Evolutionary conservation across 768 basidiomycete species (phyloP), one percentile per base, ranked within the genome.

Genomic region (Boletus vermiculosoides): DNA sequence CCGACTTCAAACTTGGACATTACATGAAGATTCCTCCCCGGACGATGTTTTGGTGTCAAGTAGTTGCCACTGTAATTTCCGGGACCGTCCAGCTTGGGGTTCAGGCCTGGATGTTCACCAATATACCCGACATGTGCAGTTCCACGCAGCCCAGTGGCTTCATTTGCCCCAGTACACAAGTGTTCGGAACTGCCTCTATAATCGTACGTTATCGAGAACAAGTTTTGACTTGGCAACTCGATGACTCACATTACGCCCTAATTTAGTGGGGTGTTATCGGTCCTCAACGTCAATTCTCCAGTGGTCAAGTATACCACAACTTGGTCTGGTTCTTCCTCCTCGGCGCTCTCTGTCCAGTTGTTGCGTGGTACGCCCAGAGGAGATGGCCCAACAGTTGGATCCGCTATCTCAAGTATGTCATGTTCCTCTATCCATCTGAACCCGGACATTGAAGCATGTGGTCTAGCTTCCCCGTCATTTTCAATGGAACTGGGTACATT

Each of bases 291-390:
- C 85, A 85, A 64, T 92, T 88, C 78, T 88, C 83, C 4, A 59
- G 73, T 22, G 89, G 89, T 20, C 83, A 85, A 65, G 73, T 86
- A 28, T 88, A 87, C 72, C 78, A 84, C 60, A 72, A 68, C 57
- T 76, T 92, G 33, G 66, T 83, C 20, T 85, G 85, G 74, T 93
- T 91, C 77, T 94, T 94, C 87, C 80, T 91, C 50, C 59, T 88
- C 52, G 92, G 92, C 11, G 79, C 85, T 47, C 31, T 85, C 50
- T 78, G 81, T 45, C 92, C 91, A 0, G 54, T 83, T 56, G 54
- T 80, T 49, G 77, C 80, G 30, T 92, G 80, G 70, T 58, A 83
- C 55, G 62, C 83, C 48, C 74, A 78, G 55, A 74, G 78, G 66
- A 80, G 76, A 65, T 93, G 79, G 76, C 88, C 89, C 34, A 85